phyloP scores from a whole-genome alignment of 176 grass and related monocot genomes.

The Typha latifolia region DNA sequence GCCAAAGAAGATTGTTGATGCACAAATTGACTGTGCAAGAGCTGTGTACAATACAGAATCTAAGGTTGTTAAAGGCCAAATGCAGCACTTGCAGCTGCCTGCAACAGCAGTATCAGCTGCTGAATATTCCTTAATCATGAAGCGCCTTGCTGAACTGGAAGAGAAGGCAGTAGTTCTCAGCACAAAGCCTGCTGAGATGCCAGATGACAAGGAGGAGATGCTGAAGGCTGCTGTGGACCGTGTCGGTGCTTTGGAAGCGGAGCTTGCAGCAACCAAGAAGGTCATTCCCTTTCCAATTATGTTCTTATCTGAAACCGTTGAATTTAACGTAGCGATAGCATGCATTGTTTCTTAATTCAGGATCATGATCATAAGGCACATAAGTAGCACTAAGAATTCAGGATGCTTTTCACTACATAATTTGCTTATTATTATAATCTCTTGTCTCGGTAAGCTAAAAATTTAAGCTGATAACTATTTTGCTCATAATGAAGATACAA shows the following conservation, averaged over 20 bases:
- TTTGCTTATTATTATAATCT: no score
- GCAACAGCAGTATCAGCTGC: constrained; percentile 14
- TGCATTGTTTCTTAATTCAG: neutral
- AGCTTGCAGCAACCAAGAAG: constrained; percentile 87
- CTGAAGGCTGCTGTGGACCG: constrained; percentile 66
- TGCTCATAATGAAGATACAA: no score
- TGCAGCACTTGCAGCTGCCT: constrained; percentile 23
- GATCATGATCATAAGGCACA: no score
- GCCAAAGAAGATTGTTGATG: constrained; percentile 39
- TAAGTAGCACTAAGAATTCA: no score
- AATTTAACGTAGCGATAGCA: neutral
- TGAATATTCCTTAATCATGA: constrained; percentile 30
- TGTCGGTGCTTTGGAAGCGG: constrained; percentile 57
- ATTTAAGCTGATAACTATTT: no score
- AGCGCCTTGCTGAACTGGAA: constrained; percentile 68
- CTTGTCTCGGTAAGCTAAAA: no score
- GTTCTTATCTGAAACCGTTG: neutral
- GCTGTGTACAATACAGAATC: constrained; percentile 19
- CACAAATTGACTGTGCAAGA: constrained; percentile 6
- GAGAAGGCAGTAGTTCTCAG: constrained; percentile 57
- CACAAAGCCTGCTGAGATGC: constrained; percentile 36
- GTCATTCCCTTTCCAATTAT: constrained; percentile 21
- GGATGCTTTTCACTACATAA: no score
- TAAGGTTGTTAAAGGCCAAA: constrained; percentile 14
- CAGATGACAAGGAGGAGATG: constrained; percentile 63